Evolutionary conservation across 306 rosid genomes (phyloP).

Genomic region (Prunus mira): DNA sequence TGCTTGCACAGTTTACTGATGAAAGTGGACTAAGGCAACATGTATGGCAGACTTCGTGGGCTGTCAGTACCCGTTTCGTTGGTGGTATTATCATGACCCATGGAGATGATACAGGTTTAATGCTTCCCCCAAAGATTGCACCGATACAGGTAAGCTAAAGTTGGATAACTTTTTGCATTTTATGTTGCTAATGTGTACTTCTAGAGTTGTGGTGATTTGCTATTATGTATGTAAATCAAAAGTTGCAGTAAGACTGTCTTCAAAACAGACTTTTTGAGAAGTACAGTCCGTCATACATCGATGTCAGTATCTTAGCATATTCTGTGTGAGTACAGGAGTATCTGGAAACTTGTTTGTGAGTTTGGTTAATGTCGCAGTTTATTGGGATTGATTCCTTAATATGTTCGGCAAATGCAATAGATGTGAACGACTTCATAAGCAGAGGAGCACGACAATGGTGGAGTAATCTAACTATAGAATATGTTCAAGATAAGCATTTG

Average conservation of each 20-base stretch:
- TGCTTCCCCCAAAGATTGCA: conserved; percentile 94
- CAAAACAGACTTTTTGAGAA: not conserved
- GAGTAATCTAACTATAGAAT: not conserved
- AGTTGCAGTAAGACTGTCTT: not conserved
- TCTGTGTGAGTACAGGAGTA: not conserved
- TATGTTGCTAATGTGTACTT: not conserved
- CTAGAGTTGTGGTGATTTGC: not conserved
- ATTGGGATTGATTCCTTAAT: not conserved
- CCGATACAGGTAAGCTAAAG: conserved; percentile 78
- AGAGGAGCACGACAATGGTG: not conserved
- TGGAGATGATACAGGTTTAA: conserved; percentile 91
- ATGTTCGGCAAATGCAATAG: not conserved
- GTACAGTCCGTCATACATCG: not conserved
- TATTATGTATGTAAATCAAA: not conserved
- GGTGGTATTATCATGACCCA: conserved; percentile 98
- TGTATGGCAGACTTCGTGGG: conserved; percentile 99
- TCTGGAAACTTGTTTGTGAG: not conserved
- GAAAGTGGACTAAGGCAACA: conserved; percentile 78
- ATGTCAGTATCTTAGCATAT: not conserved
- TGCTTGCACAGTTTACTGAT: conserved; percentile 76
- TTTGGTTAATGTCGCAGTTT: not conserved
- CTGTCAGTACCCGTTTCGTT: conserved; percentile 94
- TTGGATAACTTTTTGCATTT: conserved; percentile 16
- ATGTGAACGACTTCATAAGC: not conserved
- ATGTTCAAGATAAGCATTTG: not conserved